These are phyloP conservation scores for Auriscalpium orientale DNA, from an alignment of 768 basidiomycete species.

Conservation along the genomic window DNA sequence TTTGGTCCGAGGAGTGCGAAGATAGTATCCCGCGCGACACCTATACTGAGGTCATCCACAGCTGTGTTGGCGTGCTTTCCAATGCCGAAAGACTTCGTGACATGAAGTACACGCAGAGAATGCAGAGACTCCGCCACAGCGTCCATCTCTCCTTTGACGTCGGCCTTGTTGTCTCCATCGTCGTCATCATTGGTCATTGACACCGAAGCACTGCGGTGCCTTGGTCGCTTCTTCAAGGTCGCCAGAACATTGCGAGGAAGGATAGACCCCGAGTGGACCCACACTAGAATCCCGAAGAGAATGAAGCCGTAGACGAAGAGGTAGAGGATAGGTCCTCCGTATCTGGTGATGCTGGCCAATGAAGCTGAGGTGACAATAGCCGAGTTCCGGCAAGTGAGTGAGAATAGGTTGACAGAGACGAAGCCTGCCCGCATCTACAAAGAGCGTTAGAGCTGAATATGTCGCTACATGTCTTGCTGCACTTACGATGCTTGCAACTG, in stretches of 20 bases:
- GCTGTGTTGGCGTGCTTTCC: conserved; percentile 35
- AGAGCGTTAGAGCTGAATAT: not conserved
- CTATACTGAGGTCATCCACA: conserved; percentile 69
- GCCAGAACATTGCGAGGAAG: conserved; percentile 26
- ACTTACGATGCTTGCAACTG: conserved; percentile 63
- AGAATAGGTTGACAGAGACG: conserved; percentile 74
- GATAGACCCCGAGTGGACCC: conserved; percentile 62
- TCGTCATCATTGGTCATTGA: not conserved
- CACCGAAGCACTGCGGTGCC: not conserved
- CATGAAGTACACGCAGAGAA: conserved; percentile 50
- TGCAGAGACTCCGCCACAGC: conserved; percentile 42
- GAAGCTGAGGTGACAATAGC: conserved; percentile 37
- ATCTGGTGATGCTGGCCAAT: conserved; percentile 48
- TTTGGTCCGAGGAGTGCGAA: conserved; percentile 77
- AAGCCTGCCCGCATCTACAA: conserved; percentile 55
- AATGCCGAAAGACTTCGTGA: conserved; percentile 51
- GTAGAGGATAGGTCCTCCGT: conserved; percentile 71
- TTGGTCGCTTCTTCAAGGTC: not conserved
- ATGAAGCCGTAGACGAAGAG: conserved; percentile 53
- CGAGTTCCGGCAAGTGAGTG: conserved; percentile 57
- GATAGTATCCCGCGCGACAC: conserved; percentile 52
- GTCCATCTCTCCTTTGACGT: conserved; percentile 49
- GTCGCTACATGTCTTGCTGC: not conserved
- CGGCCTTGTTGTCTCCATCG: conserved; percentile 20
- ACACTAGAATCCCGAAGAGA: conserved; percentile 58